Base-by-base conservation (phyloP, 768 basidiomycete genomes). In the Suillus subluteus region DNA sequence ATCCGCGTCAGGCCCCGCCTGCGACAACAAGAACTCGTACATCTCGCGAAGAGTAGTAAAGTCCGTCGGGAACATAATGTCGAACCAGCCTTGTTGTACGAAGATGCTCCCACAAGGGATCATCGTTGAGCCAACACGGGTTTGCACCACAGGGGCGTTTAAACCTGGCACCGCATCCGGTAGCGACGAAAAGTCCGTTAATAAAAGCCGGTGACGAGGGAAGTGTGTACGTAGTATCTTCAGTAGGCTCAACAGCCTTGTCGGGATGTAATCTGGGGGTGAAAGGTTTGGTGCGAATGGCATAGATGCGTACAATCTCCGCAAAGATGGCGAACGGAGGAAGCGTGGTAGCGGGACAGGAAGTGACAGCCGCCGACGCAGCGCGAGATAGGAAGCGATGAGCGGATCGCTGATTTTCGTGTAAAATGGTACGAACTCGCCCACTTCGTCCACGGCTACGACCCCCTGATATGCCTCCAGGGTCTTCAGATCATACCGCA, bases 41-140 rank as follows among this genome's bases (percentile, higher is more conserved):
- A 96, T 93, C 75, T 97, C 94, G 58, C 92, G 83, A 63, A 99
- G 83, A 26, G 84, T 85, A 62, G 86, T 87, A 69, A 98, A 98
- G 75, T 94, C 82, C 15, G 97, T 99, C 12, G 98, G 98, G 81
- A 99, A 99, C 82, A 99, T 94, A 67, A 99, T 99, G 77, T 99
- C 98, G 77, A 99, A 99, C 80, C 90, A 96, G 9, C 98, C 98
- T 73, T 92, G 97, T 72, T 89, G 90, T 66, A 99, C 98, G 71
- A 97, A 88, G 65, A 98, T 84, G 16, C 94, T 98, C 68, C 89
- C 84, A 73, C 94, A 96, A 5, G 98, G 92, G 2, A 99, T 91
- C 73, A 93, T 96, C 58, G 86, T 85, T 67, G 91, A 91, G 55
- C 87, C 88, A 74, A 92, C 90, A 62, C 95, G 87, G 32, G 98